phyloP scores from a whole-genome alignment of 768 basidiomycete genomes.

The Hydnomerulius pinastri region DNA sequence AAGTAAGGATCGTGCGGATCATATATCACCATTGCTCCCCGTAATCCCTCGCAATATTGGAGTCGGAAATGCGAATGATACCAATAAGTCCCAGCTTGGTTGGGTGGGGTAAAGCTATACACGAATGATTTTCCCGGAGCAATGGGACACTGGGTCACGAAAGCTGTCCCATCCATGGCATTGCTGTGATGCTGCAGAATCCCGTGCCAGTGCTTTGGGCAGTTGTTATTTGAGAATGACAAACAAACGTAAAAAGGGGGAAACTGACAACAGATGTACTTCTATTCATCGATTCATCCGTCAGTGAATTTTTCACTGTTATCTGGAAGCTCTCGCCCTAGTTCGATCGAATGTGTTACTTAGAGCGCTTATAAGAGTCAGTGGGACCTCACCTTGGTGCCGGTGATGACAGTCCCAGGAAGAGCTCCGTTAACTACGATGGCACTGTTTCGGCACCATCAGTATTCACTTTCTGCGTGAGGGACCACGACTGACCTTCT shows the following conservation, averaged over 20 bases:
- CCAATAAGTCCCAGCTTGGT: constrained; percentile 42
- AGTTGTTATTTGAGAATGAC: not conserved
- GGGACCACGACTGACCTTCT: not conserved
- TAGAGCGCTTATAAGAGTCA: not conserved
- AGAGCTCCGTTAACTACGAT: constrained; percentile 41
- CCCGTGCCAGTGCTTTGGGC: constrained; percentile 43
- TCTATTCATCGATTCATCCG: constrained; percentile 39
- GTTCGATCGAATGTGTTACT: not conserved
- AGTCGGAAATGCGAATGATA: constrained; percentile 44
- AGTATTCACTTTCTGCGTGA: not conserved
- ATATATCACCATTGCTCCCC: constrained; percentile 38
- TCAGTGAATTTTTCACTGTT: constrained; percentile 40
- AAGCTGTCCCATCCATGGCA: constrained; percentile 43
- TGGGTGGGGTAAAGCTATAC: constrained; percentile 33
- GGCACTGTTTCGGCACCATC: constrained; percentile 12
- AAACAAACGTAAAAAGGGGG: not conserved
- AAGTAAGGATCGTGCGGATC: constrained; percentile 32
- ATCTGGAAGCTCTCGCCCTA: constrained; percentile 40
- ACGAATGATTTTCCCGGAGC: constrained; percentile 34
- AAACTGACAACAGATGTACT: constrained; percentile 38
- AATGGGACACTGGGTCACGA: constrained; percentile 46
- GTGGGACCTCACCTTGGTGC: constrained; percentile 29
- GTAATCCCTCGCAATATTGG: constrained; percentile 39
- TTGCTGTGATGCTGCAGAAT: constrained; percentile 39
- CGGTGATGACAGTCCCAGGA: constrained; percentile 40